Base-by-base conservation (phyloP, 2,329 filamentous ascomycete genomes). In the Fusarium albosuccineum region DNA sequence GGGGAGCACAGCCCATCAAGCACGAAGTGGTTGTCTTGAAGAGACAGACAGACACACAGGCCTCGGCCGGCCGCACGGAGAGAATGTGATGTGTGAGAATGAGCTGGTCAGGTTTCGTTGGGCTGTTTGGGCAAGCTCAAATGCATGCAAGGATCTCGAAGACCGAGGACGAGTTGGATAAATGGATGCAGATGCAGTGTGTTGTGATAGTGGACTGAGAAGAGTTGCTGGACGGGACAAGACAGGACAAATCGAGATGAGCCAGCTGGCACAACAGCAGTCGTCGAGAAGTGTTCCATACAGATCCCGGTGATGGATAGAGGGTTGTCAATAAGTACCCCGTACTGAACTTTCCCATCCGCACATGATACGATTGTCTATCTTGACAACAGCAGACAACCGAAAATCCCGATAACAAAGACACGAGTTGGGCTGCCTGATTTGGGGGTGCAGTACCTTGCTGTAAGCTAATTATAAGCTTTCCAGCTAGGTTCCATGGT, bases 261-360 rank as follows among this genome's bases (percentile, higher is more conserved):
- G 70, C 70, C 70, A 72, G 66, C 62, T 72, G 70, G 67, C 68
- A 57, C 48, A 56, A 60, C 53, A 57, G 51, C 42, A 70, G 48
- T 60, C 53, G 54, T 62, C 55, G 41, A 50, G 57, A 57, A 45
- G 37, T 60, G 42, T 60, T 64, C 66, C 66, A 68, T 60, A 66
- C 62, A 66, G 66, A 69, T 67, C 66, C 66, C 16, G 54, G 62
- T 50, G 49, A 63, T 53, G 45, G 14, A n/a, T 33, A 48, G 22
- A 46, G 52, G 16, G 33, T 27, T 6, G 42, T 40, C 29, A n/a
- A 33, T 16, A 33, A 27, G 29, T 57, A 22, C 37, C 54, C 30
- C 33, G 30, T 33, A 48, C 36, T 22, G 17, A 22, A 22, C 17
- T 34, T 22, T 16, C 53, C 57, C 57, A 45, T 45, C 34, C 30